These are phyloP conservation scores for Vanrija sp. DNA, from an alignment of 1,284 basidiomycete species.

Conservation along the genomic window DNA sequence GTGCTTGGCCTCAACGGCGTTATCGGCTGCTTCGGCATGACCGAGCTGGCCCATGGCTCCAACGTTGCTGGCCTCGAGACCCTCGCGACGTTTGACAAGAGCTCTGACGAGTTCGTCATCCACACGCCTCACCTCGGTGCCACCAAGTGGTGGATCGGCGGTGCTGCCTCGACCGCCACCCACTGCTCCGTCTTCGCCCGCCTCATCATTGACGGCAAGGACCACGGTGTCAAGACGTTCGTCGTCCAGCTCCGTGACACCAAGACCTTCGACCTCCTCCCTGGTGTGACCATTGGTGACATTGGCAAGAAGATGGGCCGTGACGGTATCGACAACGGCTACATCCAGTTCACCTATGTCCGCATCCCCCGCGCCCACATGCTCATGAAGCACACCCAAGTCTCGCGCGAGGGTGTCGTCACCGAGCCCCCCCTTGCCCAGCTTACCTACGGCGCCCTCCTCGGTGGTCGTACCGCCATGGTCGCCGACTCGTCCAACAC, in stretches of 20 bases:
- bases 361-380: constrained; percentile 57
- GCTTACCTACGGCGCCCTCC: constrained; percentile 57
- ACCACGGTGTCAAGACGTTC: constrained; percentile 58
- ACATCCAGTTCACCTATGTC: constrained; percentile 55
- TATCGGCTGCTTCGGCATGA: constrained; percentile 60
- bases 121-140: constrained; percentile 56
- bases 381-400: constrained; percentile 60
- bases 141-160: constrained; percentile 59
- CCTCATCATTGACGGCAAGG: constrained; percentile 55
- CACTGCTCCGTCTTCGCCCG: constrained; percentile 59
- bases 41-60: constrained; percentile 51
- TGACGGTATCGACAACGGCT: constrained; percentile 55
- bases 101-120: constrained; percentile 57
- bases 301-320: constrained; percentile 60
- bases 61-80: constrained; percentile 60
- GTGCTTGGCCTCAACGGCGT: constrained; percentile 55
- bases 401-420: constrained; percentile 50
- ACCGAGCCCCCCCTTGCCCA: constrained; percentile 55
- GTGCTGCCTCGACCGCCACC: constrained; percentile 57
- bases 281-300: constrained; percentile 58
- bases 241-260: constrained; percentile 56
- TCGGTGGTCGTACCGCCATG: constrained; percentile 57
- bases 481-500: constrained; percentile 55
- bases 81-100: constrained; percentile 56
- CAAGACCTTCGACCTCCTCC: constrained; percentile 52